phyloP scores from a whole-genome alignment of 495 filamentous ascomycete species.

The Saxophila tyrrhenica region DNA sequence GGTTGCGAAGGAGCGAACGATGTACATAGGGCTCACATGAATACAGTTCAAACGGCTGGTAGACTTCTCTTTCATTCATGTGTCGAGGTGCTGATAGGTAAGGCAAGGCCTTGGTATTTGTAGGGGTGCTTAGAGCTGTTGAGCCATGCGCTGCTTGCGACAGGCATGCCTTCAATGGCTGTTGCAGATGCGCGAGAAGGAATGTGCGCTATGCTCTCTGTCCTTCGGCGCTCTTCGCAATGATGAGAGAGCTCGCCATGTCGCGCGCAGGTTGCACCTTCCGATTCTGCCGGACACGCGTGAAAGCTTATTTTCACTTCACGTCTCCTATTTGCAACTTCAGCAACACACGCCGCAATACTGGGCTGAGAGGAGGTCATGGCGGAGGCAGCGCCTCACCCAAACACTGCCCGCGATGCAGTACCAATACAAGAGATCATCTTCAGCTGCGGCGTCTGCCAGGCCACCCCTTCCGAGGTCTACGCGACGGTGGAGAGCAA shows the following conservation, averaged over 20 bases:
- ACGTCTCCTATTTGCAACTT: background rate
- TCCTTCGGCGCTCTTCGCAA: too few species aligned
- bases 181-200: too few species aligned
- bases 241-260: too few species aligned
- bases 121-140: too few species aligned
- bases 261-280: background rate
- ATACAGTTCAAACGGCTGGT: background rate
- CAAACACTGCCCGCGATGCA: background rate
- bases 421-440: conserved; percentile 29
- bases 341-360: too few species aligned
- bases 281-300: background rate
- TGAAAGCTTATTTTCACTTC: background rate
- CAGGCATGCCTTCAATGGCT: too few species aligned
- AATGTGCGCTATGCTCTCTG: too few species aligned
- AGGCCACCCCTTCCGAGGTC: conserved; percentile 29
- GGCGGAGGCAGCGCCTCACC: conserved; percentile 2
- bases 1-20: background rate
- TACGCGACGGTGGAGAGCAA: conserved; percentile 25
- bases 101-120: too few species aligned
- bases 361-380: conserved; percentile 1
- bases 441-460: conserved; percentile 35
- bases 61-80: background rate
- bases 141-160: too few species aligned
- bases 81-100: too few species aligned
- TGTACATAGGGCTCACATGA: background rate